phyloP scores from a whole-genome alignment of 495 filamentous ascomycete species.

The Gamarada debralockiae region DNA sequence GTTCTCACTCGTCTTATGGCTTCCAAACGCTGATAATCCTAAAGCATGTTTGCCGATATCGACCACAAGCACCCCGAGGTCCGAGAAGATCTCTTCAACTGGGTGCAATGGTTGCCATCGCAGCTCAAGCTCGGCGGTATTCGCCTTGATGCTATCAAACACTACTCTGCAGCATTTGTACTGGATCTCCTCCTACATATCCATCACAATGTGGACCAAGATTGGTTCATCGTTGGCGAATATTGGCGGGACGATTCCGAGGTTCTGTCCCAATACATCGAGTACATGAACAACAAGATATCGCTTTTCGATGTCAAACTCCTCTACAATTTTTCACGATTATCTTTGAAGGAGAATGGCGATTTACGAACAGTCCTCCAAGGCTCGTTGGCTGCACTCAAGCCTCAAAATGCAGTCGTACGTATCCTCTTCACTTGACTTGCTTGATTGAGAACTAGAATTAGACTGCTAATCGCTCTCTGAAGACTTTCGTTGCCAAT shows the following conservation, averaged over 20 bases:
- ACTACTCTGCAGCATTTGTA: background rate
- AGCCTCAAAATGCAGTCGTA: too few relatives aligned
- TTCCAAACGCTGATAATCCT: too few relatives aligned
- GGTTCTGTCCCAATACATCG: constrained; percentile 49
- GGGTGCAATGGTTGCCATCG: constrained; percentile 54
- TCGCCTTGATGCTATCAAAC: background rate
- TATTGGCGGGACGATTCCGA: constrained; percentile 32
- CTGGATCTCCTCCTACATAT: background rate
- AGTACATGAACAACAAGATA: constrained; percentile 49
- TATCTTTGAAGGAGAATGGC: constrained; percentile 36
- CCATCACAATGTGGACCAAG: background rate
- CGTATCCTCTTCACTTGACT: too few relatives aligned
- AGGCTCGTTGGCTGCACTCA: constrained; percentile 52
- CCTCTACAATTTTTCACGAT: constrained; percentile 53
- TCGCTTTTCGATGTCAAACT: constrained; percentile 63
- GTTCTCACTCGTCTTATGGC: too few relatives aligned
- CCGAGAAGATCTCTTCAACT: constrained; percentile 53
- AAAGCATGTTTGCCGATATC: constrained; percentile 60
- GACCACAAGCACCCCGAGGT: constrained; percentile 64
- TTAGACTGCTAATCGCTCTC: too few relatives aligned
- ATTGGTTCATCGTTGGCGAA: background rate
- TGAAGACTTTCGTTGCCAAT: constrained; percentile 47
- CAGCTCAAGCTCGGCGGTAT: background rate
- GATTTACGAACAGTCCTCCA: background rate
- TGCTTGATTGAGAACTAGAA: too few relatives aligned